These are phyloP conservation scores for Raffaelea albimanens DNA, from an alignment of 2,329 filamentous ascomycete species.

Conservation along the genomic window DNA sequence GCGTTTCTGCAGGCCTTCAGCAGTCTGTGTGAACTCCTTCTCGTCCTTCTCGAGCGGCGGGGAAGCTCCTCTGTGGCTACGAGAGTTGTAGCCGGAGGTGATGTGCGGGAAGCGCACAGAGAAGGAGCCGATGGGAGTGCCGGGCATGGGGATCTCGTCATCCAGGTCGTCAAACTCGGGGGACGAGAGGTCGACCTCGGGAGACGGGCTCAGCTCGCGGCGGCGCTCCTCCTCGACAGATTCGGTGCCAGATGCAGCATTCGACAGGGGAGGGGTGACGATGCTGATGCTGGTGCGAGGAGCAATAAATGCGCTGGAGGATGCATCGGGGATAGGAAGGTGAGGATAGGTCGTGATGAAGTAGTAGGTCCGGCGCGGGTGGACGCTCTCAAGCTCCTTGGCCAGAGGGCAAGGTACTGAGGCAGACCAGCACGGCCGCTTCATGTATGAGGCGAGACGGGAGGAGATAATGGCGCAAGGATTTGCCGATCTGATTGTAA, in stretches of 20 bases:
- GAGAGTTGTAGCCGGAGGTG: slow-evolving; percentile 23
- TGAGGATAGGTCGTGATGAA: slow-evolving; percentile 84
- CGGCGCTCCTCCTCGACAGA: slow-evolving; percentile 59
- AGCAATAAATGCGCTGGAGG: slow-evolving; percentile 31
- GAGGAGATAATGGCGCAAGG: slow-evolving; percentile 93
- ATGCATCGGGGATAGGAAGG: slow-evolving; percentile 65
- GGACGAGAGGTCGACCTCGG: slow-evolving; percentile 84
- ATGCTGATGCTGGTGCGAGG: slow-evolving; percentile 52
- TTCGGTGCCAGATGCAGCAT: slow-evolving; percentile 56
- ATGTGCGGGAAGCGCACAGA: slow-evolving; percentile 33
- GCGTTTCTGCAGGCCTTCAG: slow-evolving; percentile 67
- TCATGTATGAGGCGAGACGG: slow-evolving; percentile 78
- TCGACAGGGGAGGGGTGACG: slow-evolving; percentile 78
- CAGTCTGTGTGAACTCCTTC: slow-evolving; percentile 93
- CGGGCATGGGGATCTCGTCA: slow-evolving; percentile 48
- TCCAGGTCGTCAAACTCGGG: slow-evolving; percentile 73
- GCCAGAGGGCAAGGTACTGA: slow-evolving; percentile 75
- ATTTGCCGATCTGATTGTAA: slow-evolving; percentile 69
- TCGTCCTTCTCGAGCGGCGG: slow-evolving; percentile 90
- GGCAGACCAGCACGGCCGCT: slow-evolving; percentile 73
- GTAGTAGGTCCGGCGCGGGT: slow-evolving; percentile 93
- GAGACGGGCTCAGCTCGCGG: slow-evolving; percentile 74
- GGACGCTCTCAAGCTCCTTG: slow-evolving; percentile 85
- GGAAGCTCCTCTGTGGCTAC: slow-evolving; percentile 60
- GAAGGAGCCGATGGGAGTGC: slow-evolving; percentile 56